Conservation (phyloP, 176 grass and related monocot species). For the Oryza meridionalis region DNA sequence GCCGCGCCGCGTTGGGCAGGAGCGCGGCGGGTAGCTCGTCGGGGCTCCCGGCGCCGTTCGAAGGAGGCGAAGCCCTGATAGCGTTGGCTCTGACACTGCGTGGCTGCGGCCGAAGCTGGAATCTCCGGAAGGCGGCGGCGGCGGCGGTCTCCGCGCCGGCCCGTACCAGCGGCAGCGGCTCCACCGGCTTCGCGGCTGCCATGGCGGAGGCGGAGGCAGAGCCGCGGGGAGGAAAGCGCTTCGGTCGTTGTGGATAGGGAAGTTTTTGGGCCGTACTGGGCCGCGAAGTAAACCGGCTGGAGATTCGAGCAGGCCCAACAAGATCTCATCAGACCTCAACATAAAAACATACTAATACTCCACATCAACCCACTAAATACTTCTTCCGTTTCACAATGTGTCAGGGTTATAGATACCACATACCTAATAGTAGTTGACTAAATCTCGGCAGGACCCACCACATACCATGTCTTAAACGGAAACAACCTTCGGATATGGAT, state of each 20-base stretch:
- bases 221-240: neutral
- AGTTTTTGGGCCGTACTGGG: constrained; percentile 10
- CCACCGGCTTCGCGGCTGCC: constrained; percentile 15
- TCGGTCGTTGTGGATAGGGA: neutral
- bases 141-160: neutral
- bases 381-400: too few species aligned
- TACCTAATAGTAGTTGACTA: too few species aligned
- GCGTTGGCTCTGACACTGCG: neutral
- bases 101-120: neutral
- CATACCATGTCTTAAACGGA: too few species aligned
- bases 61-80: constrained; percentile 27
- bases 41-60: neutral
- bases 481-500: too few species aligned
- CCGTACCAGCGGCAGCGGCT: constrained; percentile 35
- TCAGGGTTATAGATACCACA: too few species aligned
- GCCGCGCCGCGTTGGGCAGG: constrained; percentile 70
- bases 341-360: too few species aligned
- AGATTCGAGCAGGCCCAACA: neutral
- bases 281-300: neutral
- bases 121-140: neutral
- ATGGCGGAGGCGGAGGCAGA: neutral
- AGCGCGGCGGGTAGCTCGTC: constrained; percentile 43
- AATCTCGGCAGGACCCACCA: too few species aligned
- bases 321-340: neutral
- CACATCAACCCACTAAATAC: too few species aligned